Evolutionary conservation across 2,329 filamentous ascomycete genomes (phyloP), one percentile per base, ranked within the genome.

Genomic region (Sclerotinia subarctica): DNA sequence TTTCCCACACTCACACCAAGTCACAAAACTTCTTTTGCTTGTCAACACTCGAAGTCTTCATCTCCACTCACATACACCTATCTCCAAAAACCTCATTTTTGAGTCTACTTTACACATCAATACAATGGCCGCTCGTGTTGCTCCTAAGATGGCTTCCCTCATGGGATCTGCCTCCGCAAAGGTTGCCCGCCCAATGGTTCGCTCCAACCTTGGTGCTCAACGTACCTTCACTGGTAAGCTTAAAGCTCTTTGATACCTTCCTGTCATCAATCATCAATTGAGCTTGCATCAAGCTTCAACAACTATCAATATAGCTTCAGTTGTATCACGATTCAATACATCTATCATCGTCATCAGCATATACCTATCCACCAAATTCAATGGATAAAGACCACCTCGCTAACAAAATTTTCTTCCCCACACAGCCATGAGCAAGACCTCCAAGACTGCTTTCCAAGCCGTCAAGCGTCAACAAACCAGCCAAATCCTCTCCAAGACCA

Each of bases 51-150:
- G 35, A 53, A 49, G 26, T 62, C 53, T 67, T 58, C 56, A 68
- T 68, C 60, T 57, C 60, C 53, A 66, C 68, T 67, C 63, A 47
- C 46, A 38, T 57, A 60, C 32, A 56, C 46, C 59, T 60, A 67
- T 68, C 64, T 56, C 52, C 65, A 67, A 64, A 66, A 69, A 58
- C 66, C 68, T 68, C 70, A 73, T 58, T 57, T 66, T 53, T 58
- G 46, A 26, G 42, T 66, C 52, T 56, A 65, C 64, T 69, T 49
- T 59, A 68, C 60, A 68, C 69, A 81, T 84, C 84, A 82, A 88
- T 86, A 87, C 86, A 92, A 93, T 93, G 90, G 88, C 90, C 81
- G 86, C 88, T 82, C 90, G 90, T 84, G 85, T 92, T 83, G 88
- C 90, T 81, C 89, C 89, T 79, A 88, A 90, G 82, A 86, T 93